Conservation (phyloP, 345 rosid species). For the Heritiera littoralis region DNA sequence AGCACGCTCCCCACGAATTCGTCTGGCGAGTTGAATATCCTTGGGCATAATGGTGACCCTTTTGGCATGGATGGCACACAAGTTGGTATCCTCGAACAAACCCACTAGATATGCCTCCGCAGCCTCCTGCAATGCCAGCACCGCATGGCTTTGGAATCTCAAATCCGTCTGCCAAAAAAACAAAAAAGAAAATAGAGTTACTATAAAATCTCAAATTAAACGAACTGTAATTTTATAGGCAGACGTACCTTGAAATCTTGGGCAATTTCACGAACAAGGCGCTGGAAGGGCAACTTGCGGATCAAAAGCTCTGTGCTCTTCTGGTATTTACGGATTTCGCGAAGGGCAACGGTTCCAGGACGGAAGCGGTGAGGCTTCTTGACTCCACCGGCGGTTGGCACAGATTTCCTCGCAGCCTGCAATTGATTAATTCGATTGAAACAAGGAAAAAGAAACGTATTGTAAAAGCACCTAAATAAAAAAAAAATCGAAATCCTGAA, state of each 20-base stretch:
- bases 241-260: constrained; percentile 49
- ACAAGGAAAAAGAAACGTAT: neutral
- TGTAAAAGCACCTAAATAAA: neutral
- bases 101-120: constrained; percentile 77
- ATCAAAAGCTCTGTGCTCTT: constrained; percentile 76
- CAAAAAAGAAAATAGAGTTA: neutral
- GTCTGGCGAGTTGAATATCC: constrained; percentile 62
- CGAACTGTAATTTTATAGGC: constrained; percentile 3
- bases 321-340: constrained; percentile 65
- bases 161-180: constrained; percentile 43
- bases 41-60: constrained; percentile 78
- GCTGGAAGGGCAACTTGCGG: constrained; percentile 70
- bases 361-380: constrained; percentile 79
- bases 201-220: neutral
- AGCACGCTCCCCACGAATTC: constrained; percentile 79
- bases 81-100: constrained; percentile 68
- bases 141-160: constrained; percentile 81
- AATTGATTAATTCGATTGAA: neutral
- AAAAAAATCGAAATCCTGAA: neutral
- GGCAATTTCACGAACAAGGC: constrained; percentile 75
- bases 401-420: constrained; percentile 78
- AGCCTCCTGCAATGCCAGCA: constrained; percentile 71
- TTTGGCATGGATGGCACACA: constrained; percentile 69
- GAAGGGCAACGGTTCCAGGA: constrained; percentile 75
- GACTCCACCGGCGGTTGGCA: constrained; percentile 67